phyloP scores from a whole-genome alignment of 129 eudicot genomes.

The Deinandra increscens region DNA sequence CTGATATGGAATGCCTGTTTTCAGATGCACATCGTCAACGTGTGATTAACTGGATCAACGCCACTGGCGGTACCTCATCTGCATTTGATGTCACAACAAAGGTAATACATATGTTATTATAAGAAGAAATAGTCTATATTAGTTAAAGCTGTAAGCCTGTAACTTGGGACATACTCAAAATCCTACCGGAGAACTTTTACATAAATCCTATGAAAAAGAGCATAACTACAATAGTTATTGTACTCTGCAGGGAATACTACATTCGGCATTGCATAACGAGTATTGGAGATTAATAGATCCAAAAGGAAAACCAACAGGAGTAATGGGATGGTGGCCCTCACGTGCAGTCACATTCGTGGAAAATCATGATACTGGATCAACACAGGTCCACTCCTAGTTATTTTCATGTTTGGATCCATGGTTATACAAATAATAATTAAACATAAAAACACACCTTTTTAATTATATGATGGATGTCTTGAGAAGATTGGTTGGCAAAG shows the following conservation, averaged over 20 bases:
- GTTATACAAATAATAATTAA: neutral
- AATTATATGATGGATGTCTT: neutral
- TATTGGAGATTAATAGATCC: constrained; percentile 75
- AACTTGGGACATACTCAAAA: constrained; percentile 1
- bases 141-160: neutral
- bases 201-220: neutral
- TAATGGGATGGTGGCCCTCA: constrained; percentile 84
- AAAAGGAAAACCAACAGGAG: constrained; percentile 67
- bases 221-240: neutral
- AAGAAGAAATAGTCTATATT: constrained; percentile 2
- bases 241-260: constrained; percentile 56
- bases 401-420: constrained; percentile 4
- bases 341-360: constrained; percentile 71
- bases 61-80: constrained; percentile 62
- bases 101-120: constrained; percentile 28
- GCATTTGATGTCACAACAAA: constrained; percentile 77
- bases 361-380: constrained; percentile 79
- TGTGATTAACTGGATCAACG: constrained; percentile 71
- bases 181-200: neutral
- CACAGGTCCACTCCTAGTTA: constrained; percentile 47
- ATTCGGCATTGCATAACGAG: constrained; percentile 60
- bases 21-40: constrained; percentile 77
- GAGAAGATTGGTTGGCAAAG: constrained; percentile 3
- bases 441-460: neutral
- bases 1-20: neutral